These are phyloP conservation scores for Nitzschia sp. DNA, from an alignment of 108 stramenopile genomes.

Conservation along the genomic window DNA sequence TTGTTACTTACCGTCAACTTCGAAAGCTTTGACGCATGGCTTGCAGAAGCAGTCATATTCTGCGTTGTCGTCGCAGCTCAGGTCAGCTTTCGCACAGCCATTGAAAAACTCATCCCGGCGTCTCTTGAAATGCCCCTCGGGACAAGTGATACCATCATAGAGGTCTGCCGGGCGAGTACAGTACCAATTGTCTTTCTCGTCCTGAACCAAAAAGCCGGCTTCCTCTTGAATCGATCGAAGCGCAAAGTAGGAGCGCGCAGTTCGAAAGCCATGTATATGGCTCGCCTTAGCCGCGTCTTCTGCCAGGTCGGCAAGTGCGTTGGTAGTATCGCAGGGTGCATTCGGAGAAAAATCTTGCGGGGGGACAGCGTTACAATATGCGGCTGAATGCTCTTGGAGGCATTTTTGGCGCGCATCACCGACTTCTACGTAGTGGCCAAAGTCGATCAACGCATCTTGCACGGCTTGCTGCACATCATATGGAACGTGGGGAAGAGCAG, in stretches of 20 bases:
- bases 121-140: slow-evolving; percentile 13
- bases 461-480: slow-evolving; percentile 29
- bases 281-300: slow-evolving; percentile 5
- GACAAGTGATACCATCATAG: slow-evolving; percentile 42
- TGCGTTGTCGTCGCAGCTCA: slow-evolving; percentile 6
- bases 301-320: slow-evolving; percentile 7
- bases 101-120: neutral
- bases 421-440: slow-evolving; percentile 11
- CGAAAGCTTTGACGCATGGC: slow-evolving; percentile 39
- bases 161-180: slow-evolving; percentile 30
- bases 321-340: slow-evolving; percentile 18
- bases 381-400: neutral
- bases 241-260: slow-evolving; percentile 30
- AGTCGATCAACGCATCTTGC: slow-evolving; percentile 31
- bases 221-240: slow-evolving; percentile 31
- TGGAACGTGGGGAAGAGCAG: slow-evolving; percentile 22
- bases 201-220: slow-evolving; percentile 27
- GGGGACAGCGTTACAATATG: neutral
- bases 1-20: too few relatives aligned
- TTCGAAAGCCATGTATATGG: slow-evolving; percentile 25
- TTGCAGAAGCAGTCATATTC: slow-evolving; percentile 36
- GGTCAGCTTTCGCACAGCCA: neutral
- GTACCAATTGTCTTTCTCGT: slow-evolving; percentile 6
- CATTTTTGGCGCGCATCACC: neutral
- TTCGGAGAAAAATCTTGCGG: neutral